Base-by-base conservation (phyloP, 2,329 filamentous ascomycete genomes). In the Fusarium scirpi region DNA sequence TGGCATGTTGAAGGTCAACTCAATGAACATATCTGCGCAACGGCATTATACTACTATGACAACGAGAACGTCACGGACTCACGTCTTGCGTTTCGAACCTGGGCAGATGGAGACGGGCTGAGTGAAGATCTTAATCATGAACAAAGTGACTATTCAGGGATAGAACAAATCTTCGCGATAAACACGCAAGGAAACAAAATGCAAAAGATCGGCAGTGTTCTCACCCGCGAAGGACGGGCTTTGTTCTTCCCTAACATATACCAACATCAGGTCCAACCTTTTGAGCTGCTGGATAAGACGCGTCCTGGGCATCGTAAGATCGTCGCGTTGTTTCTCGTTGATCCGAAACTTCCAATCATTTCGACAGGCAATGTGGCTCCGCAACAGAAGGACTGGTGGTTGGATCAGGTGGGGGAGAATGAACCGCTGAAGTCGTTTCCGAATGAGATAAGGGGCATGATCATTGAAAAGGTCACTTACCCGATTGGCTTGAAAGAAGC, bases 11-110 rank as follows among this genome's bases (percentile, higher is more conserved):
- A 67, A 25, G 62, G 64, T 8, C 34, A 49, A 12, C 11, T 43
- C 3, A 57, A 56, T 18, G 64, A 67, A 12, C 63, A 61, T 6
- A 67, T 67, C 6, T 45, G 46, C 29, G 41, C 41, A 8, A 56
- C 62, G 3, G 56, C 62, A 4, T 40, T 67, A 2, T 62, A 62
- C 8, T 67, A 66, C 7, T 67, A 67, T 4, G 62, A 67, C 10
- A 25, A 18, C 15, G 49, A 67, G 15, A 67, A 67, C 34, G 52
- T 67, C 20, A 61, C 62, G 0, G 49, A 62, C 3, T 56, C 30
- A 8, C 27, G 8, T 12, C 10, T 64, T 7, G 32, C 13, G 6
- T 58, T 65, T 3, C 15, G 59, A 5, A 65, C 62, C 0, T 40
- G 51, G 11, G 58, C 34, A 3, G 18, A 62, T 7, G 46, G 46